Conservation (phyloP, 2,329 filamentous ascomycete species). For the Calonectria henricotiae region DNA sequence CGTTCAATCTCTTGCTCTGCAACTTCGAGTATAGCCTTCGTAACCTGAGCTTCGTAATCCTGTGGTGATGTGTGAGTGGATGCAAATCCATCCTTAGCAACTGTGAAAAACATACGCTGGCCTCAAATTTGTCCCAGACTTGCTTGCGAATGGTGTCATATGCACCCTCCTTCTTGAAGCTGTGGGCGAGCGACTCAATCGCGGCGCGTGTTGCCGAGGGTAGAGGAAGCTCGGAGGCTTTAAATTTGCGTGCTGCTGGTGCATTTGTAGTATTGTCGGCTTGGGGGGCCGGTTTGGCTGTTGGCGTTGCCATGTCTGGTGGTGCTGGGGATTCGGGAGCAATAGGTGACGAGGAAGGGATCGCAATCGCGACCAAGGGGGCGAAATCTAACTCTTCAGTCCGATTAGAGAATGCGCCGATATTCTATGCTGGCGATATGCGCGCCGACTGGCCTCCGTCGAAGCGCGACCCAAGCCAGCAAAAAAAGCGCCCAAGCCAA, state of each 20-base stretch:
- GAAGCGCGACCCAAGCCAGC: slow-evolving; percentile 9
- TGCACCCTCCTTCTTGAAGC: slow-evolving; percentile 89
- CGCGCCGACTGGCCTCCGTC: background rate
- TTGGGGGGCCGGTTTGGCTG: slow-evolving; percentile 45
- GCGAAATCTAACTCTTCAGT: slow-evolving; percentile 35
- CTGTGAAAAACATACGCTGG: slow-evolving; percentile 69
- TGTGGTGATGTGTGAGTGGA: slow-evolving; percentile 54
- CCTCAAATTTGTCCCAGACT: slow-evolving; percentile 82
- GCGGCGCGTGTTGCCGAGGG: slow-evolving; percentile 81
- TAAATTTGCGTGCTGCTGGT: slow-evolving; percentile 69
- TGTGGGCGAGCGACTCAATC: slow-evolving; percentile 83
- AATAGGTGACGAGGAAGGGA: slow-evolving; percentile 35
- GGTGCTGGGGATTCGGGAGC: slow-evolving; percentile 27
- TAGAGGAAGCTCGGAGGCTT: slow-evolving; percentile 82
- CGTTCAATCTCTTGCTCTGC: slow-evolving; percentile 83
- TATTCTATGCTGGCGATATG: slow-evolving; percentile 1
- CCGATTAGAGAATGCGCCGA: slow-evolving; percentile 40
- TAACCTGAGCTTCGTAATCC: slow-evolving; percentile 80
- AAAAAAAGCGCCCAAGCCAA: background rate
- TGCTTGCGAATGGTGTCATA: slow-evolving; percentile 86
- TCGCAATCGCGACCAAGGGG: slow-evolving; percentile 30
- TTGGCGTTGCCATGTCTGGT: slow-evolving; percentile 51
- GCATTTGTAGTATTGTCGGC: slow-evolving; percentile 41
- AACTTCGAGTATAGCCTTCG: slow-evolving; percentile 77
- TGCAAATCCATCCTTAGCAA: slow-evolving; percentile 23